Base-by-base conservation (phyloP, 176 grass and related monocot genomes). In the Thalia dealbata region DNA sequence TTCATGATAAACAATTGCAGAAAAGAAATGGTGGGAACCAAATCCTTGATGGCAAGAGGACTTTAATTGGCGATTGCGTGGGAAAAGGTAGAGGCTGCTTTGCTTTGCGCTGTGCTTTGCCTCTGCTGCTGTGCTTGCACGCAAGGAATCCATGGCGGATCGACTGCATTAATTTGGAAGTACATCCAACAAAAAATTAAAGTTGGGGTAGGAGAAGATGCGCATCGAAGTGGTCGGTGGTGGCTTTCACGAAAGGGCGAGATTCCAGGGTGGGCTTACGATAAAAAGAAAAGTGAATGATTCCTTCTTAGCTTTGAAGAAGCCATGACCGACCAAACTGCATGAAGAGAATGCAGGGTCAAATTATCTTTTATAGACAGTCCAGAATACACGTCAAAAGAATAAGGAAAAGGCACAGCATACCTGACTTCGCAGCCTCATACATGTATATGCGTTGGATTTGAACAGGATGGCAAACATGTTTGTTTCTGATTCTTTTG, bases 61-160 rank as follows among this genome's bases (percentile, higher is more conserved):
- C 54, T 58, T 58, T 58, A 58, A n/a, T n/a, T n/a, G n/a, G 45
- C 54, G 3, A 28, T 29, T 63, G 10, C 25, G 25, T 63, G 61
- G 61, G 61, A 63, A 63, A 63, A 63, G 25, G 61, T 2, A 63
- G 61, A 28, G 25, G 10, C 26, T 28, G 61, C 61, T 63, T 28
- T 28, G 58, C 58, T 10, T 27, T 61, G n/a, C n/a, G n/a, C n/a
- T n/a, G n/a, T n/a, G n/a, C n/a, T n/a, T n/a, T n/a, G n/a, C n/a
- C n/a, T n/a, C n/a, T n/a, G 23, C 61, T 63, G 64, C 64, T 43
- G 64, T 10, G 9, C 6, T 67, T 67, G 30, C 35, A 67, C 64
- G 64, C 64, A 67, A 67, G 41, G 64, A 67, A 67, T 67, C 64
- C 29, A 63, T n/a, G 25, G 24, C 60, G 25, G 1, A 29, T n/a